Conservation (phyloP, 495 filamentous ascomycete species). For the Aspergillus steynii region DNA sequence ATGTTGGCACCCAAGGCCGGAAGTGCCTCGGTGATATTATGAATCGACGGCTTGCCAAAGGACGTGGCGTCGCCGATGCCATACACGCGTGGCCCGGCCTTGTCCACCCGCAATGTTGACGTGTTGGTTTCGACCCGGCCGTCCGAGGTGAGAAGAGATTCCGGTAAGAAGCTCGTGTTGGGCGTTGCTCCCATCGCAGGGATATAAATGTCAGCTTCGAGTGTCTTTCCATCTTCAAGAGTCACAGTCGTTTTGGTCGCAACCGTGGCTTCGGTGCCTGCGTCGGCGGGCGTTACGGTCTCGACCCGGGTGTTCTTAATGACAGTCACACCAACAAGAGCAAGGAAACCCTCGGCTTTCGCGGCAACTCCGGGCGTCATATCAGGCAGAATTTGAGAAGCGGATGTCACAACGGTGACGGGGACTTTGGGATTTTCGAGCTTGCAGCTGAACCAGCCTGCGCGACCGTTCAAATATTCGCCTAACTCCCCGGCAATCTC, state of each 20-base stretch:
- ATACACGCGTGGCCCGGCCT: constrained; percentile 49
- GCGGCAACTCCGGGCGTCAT: constrained; percentile 36
- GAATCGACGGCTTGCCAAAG: constrained; percentile 33
- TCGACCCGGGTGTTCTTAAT: constrained; percentile 36
- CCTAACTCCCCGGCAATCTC: constrained; percentile 56
- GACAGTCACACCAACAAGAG: constrained; percentile 44
- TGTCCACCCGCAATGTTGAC: constrained; percentile 47
- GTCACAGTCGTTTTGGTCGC: constrained; percentile 28
- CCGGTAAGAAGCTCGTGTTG: constrained; percentile 44
- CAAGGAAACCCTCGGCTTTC: constrained; percentile 43
- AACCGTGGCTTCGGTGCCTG: constrained; percentile 26
- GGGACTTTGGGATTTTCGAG: constrained; percentile 34
- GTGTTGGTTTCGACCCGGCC: constrained; percentile 44
- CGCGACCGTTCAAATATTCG: constrained; percentile 48
- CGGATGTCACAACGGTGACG: constrained; percentile 45
- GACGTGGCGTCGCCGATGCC: constrained; percentile 43
- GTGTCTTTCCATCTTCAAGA: constrained; percentile 35
- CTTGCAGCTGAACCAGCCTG: constrained; percentile 29
- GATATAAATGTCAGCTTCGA: constrained; percentile 50
- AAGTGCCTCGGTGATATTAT: constrained; percentile 37
- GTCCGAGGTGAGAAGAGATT: constrained; percentile 30
- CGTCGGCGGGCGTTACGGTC: constrained; percentile 17
- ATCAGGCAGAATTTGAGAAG: constrained; percentile 44
- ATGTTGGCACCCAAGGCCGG: constrained; percentile 48
- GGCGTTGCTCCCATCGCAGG: constrained; percentile 46